Evolutionary conservation across 768 basidiomycete genomes (phyloP).

Genomic region (Hypholoma sublateritium): DNA sequence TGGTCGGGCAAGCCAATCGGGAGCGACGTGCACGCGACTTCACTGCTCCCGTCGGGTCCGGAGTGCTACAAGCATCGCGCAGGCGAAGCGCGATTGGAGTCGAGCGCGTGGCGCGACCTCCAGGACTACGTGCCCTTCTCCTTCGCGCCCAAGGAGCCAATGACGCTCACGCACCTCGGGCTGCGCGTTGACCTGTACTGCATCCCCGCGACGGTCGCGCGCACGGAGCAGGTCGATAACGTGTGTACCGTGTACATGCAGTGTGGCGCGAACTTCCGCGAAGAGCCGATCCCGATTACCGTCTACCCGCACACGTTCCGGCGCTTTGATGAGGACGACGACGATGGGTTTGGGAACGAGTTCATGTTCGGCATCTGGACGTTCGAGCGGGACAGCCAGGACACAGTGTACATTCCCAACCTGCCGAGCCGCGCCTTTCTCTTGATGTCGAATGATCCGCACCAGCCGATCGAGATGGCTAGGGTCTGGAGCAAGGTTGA

Average conservation of each 20-base stretch:
- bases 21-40: conserved; percentile 3
- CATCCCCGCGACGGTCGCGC: conserved; percentile 1
- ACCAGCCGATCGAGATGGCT: conserved; percentile 7
- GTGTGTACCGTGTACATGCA: conserved; percentile 1
- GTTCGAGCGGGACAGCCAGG: conserved; percentile 8
- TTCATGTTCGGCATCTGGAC: conserved; percentile 13
- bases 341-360: conserved; percentile 6
- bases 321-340: background rate
- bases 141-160: conserved; percentile 8
- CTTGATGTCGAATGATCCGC: background rate
- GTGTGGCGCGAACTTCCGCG: background rate
- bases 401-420: conserved; percentile 2
- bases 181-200: conserved; percentile 6
- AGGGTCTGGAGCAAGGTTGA: conserved; percentile 5
- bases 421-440: conserved; percentile 3
- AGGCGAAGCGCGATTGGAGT: conserved; percentile 1
- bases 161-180: conserved; percentile 13
- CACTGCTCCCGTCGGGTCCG: conserved; percentile 9
- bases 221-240: background rate
- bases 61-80: conserved; percentile 6
- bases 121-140: conserved; percentile 9
- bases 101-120: background rate
- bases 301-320: conserved; percentile 6
- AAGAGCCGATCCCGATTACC: conserved; percentile 1
- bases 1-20: conserved; percentile 12